Percentiles rank a stretch among this genome's conserved stretches.
Evolutionary conservation across 345 rosid genomes (phyloP).

Genomic region (Linum trigynum): DNA sequence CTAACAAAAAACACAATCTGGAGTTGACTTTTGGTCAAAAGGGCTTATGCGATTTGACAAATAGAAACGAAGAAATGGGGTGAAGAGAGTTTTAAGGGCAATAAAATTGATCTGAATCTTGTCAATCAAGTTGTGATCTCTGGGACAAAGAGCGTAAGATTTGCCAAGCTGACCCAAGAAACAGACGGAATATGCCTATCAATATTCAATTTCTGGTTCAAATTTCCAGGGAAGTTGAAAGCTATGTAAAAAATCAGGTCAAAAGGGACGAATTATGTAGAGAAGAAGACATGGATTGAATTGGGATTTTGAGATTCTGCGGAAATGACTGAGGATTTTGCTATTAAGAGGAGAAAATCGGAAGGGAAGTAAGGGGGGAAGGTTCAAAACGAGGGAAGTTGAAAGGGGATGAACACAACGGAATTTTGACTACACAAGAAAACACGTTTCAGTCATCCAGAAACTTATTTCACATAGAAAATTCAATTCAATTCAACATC

Average conservation of each 20-base stretch:
- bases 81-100: too few relatives aligned
- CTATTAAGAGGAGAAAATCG: neutral
- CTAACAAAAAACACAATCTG: neutral
- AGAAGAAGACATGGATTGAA: neutral
- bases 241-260: conserved; percentile 1
- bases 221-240: conserved; percentile 3
- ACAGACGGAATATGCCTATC: conserved; percentile 1
- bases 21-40: neutral
- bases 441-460: neutral
- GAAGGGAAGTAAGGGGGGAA: neutral
- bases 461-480: neutral
- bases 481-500: neutral
- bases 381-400: neutral
- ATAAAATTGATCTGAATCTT: neutral
- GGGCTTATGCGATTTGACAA: neutral
- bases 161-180: neutral
- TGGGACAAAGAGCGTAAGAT: neutral
- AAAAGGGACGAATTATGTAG: conserved; percentile 4
- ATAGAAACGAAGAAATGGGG: too few relatives aligned
- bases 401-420: neutral
- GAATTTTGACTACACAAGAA: neutral
- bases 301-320: neutral
- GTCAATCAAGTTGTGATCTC: conserved; percentile 9
- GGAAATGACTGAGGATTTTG: neutral
- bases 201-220: neutral